Base-by-base conservation (phyloP, 495 filamentous ascomycete species). In the Oleoguttula mirabilis region DNA sequence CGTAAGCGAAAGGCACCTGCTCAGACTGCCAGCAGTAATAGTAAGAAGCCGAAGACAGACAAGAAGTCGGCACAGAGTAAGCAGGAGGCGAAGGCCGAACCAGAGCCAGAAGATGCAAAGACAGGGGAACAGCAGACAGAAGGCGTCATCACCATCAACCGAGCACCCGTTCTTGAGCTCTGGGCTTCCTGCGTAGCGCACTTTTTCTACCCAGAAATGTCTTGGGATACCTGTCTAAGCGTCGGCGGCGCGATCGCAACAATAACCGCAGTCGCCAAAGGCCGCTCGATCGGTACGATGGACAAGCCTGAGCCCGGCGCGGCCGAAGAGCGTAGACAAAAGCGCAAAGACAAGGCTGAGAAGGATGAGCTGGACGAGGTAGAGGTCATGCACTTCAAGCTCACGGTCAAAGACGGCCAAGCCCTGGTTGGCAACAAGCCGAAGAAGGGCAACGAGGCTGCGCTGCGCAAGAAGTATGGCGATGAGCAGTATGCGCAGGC, bases 151-250 rank as follows among this genome's bases (percentile, higher is more conserved):
- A n/a, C n/a, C n/a, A n/a, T n/a, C n/a, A n/a, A n/a, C n/a, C n/a
- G n/a, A n/a, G n/a, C n/a, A n/a, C n/a, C n/a, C n/a, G n/a, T n/a
- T n/a, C n/a, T n/a, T n/a, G n/a, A n/a, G n/a, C n/a, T n/a, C n/a
- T n/a, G n/a, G n/a, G n/a, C n/a, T n/a, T n/a, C n/a, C n/a, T n/a
- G n/a, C n/a, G n/a, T n/a, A n/a, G n/a, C n/a, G n/a, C n/a, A n/a
- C n/a, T n/a, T n/a, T n/a, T n/a, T n/a, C n/a, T n/a, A n/a, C n/a
- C n/a, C n/a, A n/a, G n/a, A n/a, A n/a, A n/a, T n/a, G n/a, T n/a
- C n/a, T n/a, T n/a, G n/a, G n/a, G n/a, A n/a, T n/a, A 52, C 52
- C 24, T 55, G 52, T 28, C 31, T 55, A 3, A 44, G 43, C 44
- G 49, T 36, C 10, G 52, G 52, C 10, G 30, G 48, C 14, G 48